Evolutionary conservation across 257 asterid genomes (phyloP), one percentile per base, ranked within the genome.

Genomic region (Ilex aquifolium): DNA sequence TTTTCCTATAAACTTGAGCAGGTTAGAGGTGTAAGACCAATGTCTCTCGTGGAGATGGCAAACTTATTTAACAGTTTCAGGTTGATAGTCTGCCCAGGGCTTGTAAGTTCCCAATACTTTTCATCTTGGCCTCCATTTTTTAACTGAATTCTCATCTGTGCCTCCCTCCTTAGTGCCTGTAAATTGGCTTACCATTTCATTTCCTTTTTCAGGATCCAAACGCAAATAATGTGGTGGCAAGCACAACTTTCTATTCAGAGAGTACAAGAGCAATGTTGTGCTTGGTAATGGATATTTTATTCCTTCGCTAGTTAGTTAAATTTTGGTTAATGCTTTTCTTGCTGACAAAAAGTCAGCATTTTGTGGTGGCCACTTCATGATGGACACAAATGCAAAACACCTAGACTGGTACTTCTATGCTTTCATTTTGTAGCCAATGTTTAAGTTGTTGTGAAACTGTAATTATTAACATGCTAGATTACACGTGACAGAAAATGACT

Each of bases 11-110:
- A 58, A 67, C 42, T 69, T 67, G 67, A 62, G 77, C 87, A 91
- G 97, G 91, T 91, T 71, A 84, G 96, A 83, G 95, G 96, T 61
- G 95, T 91, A 68, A 77, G 81, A 67, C 87, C 96, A 68, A 82
- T 91, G 96, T 62, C 68, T 66, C 93, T 91, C 66, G 76, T 74
- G 59, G 97, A 91, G 72, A 88, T 91, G 97, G 80, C 78, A n/a
- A 82, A 80, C 75, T 79, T 91, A 70, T 84, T 91, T 32, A 88
- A 76, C 75, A 82, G 83, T 74, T 77, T 79, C 52, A 79, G 74
- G 40, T 74, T 91, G 76, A 64, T 69, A 53, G 85, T 85, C 61
- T 84, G 91, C 78, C 94, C 97, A 31, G 97, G 96, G 56, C 95
- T 91, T 52, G 97, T 91, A 70, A 80, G 93, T 76, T 57, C 36